phyloP scores from a whole-genome alignment of 2,329 filamentous ascomycete species.

The Decorospora gaudefroyi region DNA sequence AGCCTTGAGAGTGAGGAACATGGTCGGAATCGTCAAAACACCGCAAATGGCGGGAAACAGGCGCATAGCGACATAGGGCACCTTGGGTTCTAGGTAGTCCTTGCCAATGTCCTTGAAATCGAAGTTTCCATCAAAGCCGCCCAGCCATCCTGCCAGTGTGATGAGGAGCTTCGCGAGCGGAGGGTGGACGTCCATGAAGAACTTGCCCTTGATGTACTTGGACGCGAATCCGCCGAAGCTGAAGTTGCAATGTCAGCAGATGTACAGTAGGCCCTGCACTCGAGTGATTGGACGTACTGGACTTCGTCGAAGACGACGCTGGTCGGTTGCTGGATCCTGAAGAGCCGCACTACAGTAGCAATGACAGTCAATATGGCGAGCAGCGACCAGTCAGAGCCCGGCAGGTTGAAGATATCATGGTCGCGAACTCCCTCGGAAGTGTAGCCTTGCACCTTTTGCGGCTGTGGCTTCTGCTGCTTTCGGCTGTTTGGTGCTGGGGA shows the following conservation, averaged over 20 bases:
- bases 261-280: background rate
- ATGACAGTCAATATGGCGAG: slow-evolving; percentile 73
- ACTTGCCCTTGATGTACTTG: slow-evolving; percentile 98
- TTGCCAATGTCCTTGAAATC: slow-evolving; percentile 99
- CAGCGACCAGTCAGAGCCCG: slow-evolving; percentile 79
- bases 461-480: slow-evolving; percentile 44
- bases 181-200: slow-evolving; percentile 99
- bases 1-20: slow-evolving; percentile 94
- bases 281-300: slow-evolving; percentile 69
- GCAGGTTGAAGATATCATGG: slow-evolving; percentile 89
- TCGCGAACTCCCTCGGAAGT: slow-evolving; percentile 80
- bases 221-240: slow-evolving; percentile 97
- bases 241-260: slow-evolving; percentile 28
- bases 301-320: slow-evolving; percentile 99
- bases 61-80: slow-evolving; percentile 98
- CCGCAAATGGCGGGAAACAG: slow-evolving; percentile 88
- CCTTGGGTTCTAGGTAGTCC: slow-evolving; percentile 91
- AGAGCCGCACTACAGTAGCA: slow-evolving; percentile 80
- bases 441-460: slow-evolving; percentile 58
- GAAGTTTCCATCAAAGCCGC: slow-evolving; percentile 92
- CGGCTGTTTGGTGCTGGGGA: slow-evolving; percentile 36
- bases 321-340: slow-evolving; percentile 92
- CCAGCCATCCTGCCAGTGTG: slow-evolving; percentile 90
- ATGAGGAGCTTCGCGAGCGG: slow-evolving; percentile 96
- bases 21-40: slow-evolving; percentile 83